phyloP scores from a whole-genome alignment of 768 basidiomycete species.

The Amanita brunnescens region DNA sequence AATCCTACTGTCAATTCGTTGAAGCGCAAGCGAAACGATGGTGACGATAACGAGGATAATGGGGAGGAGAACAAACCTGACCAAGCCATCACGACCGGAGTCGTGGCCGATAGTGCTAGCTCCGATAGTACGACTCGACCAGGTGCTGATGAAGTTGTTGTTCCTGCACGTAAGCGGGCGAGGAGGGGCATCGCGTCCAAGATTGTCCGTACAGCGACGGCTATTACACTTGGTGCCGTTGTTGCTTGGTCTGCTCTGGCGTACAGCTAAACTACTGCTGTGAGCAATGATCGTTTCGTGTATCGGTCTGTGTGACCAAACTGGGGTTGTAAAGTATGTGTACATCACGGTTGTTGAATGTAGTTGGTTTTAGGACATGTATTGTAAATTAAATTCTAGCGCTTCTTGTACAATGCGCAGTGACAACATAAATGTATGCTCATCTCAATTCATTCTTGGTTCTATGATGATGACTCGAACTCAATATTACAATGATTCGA shows the following conservation, averaged over 20 bases:
- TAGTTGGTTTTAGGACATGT: neutral
- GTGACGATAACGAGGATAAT: conserved; percentile 14
- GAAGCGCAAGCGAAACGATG: conserved; percentile 60
- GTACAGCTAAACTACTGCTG: conserved; percentile 33
- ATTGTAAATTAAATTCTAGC: neutral
- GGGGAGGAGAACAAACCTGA: conserved; percentile 4
- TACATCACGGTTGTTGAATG: neutral
- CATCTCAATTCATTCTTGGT: neutral
- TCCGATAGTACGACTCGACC: conserved; percentile 1
- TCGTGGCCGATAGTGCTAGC: conserved; percentile 8
- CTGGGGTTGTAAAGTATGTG: neutral
- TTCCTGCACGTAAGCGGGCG: conserved; percentile 34
- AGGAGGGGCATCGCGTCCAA: conserved; percentile 30
- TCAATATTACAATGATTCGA: neutral
- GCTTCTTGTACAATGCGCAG: neutral
- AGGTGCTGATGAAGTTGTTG: conserved; percentile 10
- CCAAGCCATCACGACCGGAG: neutral
- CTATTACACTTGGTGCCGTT: conserved; percentile 57
- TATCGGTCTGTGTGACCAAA: too few relatives aligned
- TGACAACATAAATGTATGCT: too few relatives aligned
- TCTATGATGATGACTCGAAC: neutral
- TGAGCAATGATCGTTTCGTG: too few relatives aligned
- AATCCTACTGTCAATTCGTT: conserved; percentile 27
- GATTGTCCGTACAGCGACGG: conserved; percentile 51
- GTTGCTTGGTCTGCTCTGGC: conserved; percentile 70